Percentiles rank a stretch among this genome's conserved stretches.
These are phyloP conservation scores for Nyctanthes arbortristis DNA, from an alignment of 257 asterid species.

Conservation along the genomic window DNA sequence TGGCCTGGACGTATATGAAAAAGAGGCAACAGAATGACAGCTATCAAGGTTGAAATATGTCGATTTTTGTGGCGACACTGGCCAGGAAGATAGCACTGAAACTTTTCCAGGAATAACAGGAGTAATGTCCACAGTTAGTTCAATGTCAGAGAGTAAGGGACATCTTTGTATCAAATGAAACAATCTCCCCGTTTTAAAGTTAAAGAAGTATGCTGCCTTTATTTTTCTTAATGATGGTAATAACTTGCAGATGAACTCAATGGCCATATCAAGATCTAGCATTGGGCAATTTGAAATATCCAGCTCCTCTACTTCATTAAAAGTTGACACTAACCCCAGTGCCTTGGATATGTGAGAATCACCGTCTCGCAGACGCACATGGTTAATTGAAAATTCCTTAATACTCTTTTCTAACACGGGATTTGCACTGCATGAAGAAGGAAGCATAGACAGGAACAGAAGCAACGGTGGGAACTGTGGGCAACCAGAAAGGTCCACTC, in stretches of 20 bases:
- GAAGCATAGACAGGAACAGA: conserved; percentile 60
- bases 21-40: conserved; percentile 28
- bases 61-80: conserved; percentile 34
- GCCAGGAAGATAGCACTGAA: conserved; percentile 46
- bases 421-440: conserved; percentile 38
- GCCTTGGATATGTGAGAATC: conserved; percentile 31
- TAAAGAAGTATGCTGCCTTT: conserved; percentile 60
- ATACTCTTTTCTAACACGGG: conserved; percentile 37
- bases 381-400: conserved; percentile 34
- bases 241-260: conserved; percentile 60
- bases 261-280: conserved; percentile 55
- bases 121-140: conserved; percentile 65
- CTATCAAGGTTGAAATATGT: conserved; percentile 19
- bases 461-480: conserved; percentile 58
- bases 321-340: conserved; percentile 42
- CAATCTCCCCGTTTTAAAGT: conserved; percentile 46
- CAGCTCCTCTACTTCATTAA: conserved; percentile 72
- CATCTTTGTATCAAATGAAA: conserved; percentile 52
- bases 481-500: conserved; percentile 75
- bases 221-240: conserved; percentile 72
- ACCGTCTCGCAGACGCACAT: conserved; percentile 26
- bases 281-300: conserved; percentile 81
- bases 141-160: conserved; percentile 55
- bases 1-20: conserved; percentile 27
- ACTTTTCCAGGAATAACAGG: conserved; percentile 63